phyloP scores from a whole-genome alignment of 164 flowering plant genomes.

The Tetracentron sinense region DNA sequence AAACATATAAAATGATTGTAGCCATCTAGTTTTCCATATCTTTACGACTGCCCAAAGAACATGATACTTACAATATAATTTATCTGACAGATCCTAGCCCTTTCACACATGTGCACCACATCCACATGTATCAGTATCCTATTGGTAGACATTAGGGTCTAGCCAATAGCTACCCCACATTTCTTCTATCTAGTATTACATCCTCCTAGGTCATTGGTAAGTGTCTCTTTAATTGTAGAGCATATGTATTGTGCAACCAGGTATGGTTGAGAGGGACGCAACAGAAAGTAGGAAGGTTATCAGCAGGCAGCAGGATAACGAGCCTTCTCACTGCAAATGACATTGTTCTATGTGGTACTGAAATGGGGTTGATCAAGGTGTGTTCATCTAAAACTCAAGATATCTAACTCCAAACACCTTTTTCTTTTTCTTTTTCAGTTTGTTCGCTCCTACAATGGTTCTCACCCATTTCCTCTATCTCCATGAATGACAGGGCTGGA shows the following conservation, averaged over 20 bases:
- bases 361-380: conserved; percentile 72
- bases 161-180: background rate
- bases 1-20: background rate
- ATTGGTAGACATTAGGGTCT: too few species aligned
- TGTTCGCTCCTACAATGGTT: background rate
- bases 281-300: conserved; percentile 63
- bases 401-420: too few species aligned
- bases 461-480: background rate
- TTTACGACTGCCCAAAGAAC: too few species aligned
- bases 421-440: background rate
- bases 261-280: conserved; percentile 73
- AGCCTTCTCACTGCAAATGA: conserved; percentile 73
- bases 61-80: too few species aligned
- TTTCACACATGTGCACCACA: background rate
- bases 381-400: background rate
- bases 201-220: background rate
- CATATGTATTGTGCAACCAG: conserved; percentile 24
- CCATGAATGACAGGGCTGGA: conserved; percentile 59
- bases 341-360: conserved; percentile 71
- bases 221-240: background rate
- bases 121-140: background rate
- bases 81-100: too few species aligned
- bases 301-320: conserved; percentile 79
- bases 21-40: too few species aligned
- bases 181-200: background rate